Percentiles rank a stretch among this genome's conserved stretches.
Evolutionary conservation across 2,329 filamentous ascomycete genomes (phyloP).

Genomic region (Acephala macrosclerotiorum): DNA sequence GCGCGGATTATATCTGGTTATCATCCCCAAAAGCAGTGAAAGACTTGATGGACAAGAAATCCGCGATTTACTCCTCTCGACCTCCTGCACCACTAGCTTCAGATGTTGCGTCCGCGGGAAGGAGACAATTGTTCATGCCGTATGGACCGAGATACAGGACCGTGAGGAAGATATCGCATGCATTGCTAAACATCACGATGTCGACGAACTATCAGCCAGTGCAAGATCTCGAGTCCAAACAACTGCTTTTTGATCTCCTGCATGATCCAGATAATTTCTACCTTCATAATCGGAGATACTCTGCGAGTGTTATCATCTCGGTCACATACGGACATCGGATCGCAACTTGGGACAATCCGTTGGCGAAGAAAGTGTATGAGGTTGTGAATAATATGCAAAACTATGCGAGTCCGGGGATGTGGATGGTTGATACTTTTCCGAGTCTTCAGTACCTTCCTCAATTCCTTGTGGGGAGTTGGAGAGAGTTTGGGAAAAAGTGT

Average conservation of each 20-base stretch:
- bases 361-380: slow-evolving; percentile 45
- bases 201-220: slow-evolving; percentile 39
- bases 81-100: slow-evolving; percentile 48
- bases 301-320: slow-evolving; percentile 51
- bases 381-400: slow-evolving; percentile 47
- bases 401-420: slow-evolving; percentile 47
- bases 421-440: slow-evolving; percentile 27
- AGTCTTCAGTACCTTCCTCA: slow-evolving; percentile 20
- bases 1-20: slow-evolving; percentile 50
- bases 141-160: slow-evolving; percentile 41
- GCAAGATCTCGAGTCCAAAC: slow-evolving; percentile 45
- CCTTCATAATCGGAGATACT: slow-evolving; percentile 50
- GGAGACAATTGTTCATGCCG: slow-evolving; percentile 40
- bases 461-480: slow-evolving; percentile 21
- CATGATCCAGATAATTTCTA: slow-evolving; percentile 47
- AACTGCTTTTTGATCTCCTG: slow-evolving; percentile 46
- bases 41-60: slow-evolving; percentile 38
- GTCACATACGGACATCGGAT: slow-evolving; percentile 50
- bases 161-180: slow-evolving; percentile 41
- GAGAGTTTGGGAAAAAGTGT: slow-evolving; percentile 21
- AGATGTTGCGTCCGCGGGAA: slow-evolving; percentile 41
- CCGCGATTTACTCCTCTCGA: slow-evolving; percentile 46
- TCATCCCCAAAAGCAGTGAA: slow-evolving; percentile 39
- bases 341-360: slow-evolving; percentile 45
- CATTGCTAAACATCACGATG: slow-evolving; percentile 38